Base-by-base conservation (phyloP, 306 rosid species). In the Quercus engelmannii region DNA sequence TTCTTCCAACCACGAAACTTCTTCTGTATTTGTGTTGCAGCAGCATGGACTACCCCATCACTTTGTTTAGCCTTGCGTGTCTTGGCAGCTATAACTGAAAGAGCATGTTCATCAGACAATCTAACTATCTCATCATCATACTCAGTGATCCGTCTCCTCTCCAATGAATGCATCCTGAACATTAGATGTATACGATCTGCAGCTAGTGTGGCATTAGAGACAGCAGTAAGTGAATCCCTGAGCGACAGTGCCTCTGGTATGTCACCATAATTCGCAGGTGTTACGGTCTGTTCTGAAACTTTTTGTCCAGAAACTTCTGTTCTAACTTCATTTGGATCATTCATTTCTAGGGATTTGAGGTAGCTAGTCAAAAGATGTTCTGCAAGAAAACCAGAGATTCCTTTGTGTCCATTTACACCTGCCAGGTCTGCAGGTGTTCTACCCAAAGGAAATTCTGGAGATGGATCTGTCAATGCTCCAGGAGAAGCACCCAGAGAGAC, bases 1-100 rank as follows among this genome's bases (percentile, higher is more conserved):
- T 84, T 90, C 87, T 77, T 91, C 97, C 97, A 93, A 84, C 98
- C 97, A 61, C 98, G 98, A 19, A 75, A 93, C 85, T 93, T 93
- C 64, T 93, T 93, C 91, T 93, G 98, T 83, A 93, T 93, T 35
- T 81, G 91, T 79, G 76, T 58, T 19, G 98, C 98, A 41, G 98
- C 97, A 69, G 87, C 56, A 80, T 91, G 80, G 78, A 76, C 85
- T 41, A 76, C 81, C 74, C 90, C 88, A 74, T 87, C 70, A 73
- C 78, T 79, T 59, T 74, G 86, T 83, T 94, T 85, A 7, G 89
- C 82, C 85, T 86, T 93, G 80, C 73, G 8, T 28, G 80, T 54
- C 86, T 86, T 91, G 12, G 89, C 73, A 58, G 88, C 83, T 57
- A 90, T 30, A 73, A 88, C 75, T 43, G 97, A 89, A 74, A 91